Evolutionary conservation across 257 asterid genomes (phyloP), one percentile per base, ranked within the genome.

Genomic region (Catharanthus roseus): DNA sequence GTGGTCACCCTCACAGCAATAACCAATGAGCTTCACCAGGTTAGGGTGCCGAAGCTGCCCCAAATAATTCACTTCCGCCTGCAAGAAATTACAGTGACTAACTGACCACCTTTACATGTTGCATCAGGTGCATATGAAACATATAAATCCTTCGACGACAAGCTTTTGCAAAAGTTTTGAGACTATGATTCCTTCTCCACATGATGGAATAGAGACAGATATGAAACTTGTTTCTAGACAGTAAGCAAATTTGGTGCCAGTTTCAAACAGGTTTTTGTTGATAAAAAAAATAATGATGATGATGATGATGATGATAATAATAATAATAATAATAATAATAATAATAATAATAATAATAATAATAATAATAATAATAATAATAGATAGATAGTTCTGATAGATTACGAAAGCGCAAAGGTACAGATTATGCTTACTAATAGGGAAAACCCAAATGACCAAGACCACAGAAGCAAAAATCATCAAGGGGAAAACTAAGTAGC

Each of bases 41-140:
- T 93, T 89, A 57, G 92, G 77, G 78, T 93, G 98, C 36, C 83
- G 85, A 54, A 93, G 89, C 70, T 93, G 97, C 56, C 98, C 97
- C 69, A 93, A 80, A 72, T 89, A 93, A 76, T 93, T 93, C 60
- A 93, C 95, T 79, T 93, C 98, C 23, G 96, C 97, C 98, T 90
- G 93, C 82, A 87, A 63, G 69, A 68, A 24, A 61, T 74, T 24
- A 54, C 4, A 10, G 6, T 53, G 31, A 56, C 44, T 55, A 23
- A 42, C 24, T 16, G 50, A 31, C 28, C 47, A 38, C 60, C 18
- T 56, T 45, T 51, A 15, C 3, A 4, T 29, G 8, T 29, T 58
- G 23, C 42, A 28, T 60, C 33, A 9, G 54, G 50, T 44, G 11
- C 57, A 65, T 9, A 5, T 50, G 16, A 53, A 28, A 65, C 15